Evolutionary conservation across 2,329 filamentous ascomycete species (phyloP), one percentile per base, ranked within the genome.

Genomic region (Sordariomycetes sp.): DNA sequence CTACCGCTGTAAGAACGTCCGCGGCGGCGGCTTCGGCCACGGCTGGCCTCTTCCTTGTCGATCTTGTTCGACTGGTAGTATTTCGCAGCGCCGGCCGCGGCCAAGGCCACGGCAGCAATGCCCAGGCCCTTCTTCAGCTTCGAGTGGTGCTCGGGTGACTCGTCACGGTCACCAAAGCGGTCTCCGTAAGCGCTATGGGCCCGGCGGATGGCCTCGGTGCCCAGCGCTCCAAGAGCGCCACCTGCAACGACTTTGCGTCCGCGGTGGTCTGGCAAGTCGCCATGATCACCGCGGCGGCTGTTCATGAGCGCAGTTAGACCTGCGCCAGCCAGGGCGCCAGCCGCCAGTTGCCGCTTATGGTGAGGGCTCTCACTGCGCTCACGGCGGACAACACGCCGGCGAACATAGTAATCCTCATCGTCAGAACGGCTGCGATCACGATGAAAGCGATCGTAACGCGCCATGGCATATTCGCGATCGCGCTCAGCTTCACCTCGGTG

Each of bases 261-360:
- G 17, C 71, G 66, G 42, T 72, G 56, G 15, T 71, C 64, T 0
- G 57, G 57, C 4, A 69, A 46, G 17, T 71, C 69, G 32, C 70
- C 68, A 3, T 68, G 55, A 35, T 61, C 62, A 33, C 66, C 63
- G 31, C 70, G 65, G 15, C 73, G 70, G 31, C 70, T 72, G 12
- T 68, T 63, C 6, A 78, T 53, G 3, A 80, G 54, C n/a, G 75
- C 76, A 9, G 71, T 69, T 7, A 76, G 54, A 32, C 75, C 76
- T 14, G 76, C 76, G 12, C 75, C 76, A 19, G 76, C 76, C 12
- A 79, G 60, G 8, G 75, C 76, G n/a, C 76, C 76, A 46, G 78
- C 75, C 16, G 75, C 75, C 5, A 81, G 52, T 43, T 78, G 70
- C 27, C 70, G 69, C 50, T 66, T 76, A 43, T 72, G 71, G 42